Conservation (phyloP, 139 green algal species). For the Coccomyxa sp. region DNA sequence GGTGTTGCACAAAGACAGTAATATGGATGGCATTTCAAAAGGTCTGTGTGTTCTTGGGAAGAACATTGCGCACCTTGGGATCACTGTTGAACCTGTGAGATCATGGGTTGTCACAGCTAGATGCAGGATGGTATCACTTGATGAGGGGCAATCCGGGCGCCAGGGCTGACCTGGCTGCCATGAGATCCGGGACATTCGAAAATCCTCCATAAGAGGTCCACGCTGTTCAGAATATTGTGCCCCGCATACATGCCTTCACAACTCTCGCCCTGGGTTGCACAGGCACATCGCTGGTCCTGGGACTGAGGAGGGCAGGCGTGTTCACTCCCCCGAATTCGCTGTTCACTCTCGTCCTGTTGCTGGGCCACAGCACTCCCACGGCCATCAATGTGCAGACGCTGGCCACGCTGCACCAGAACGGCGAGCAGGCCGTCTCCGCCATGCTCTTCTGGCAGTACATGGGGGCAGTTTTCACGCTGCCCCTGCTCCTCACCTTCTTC, state of each 20-base stretch:
- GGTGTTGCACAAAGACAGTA: not conserved
- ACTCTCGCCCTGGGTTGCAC: not conserved
- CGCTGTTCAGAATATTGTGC: not conserved
- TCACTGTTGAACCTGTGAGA: no score
- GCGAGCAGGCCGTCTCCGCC: slow-evolving; percentile 41
- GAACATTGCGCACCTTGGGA: no score
- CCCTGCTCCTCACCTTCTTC: slow-evolving; percentile 42
- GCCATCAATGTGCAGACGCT: slow-evolving; percentile 53
- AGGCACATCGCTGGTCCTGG: slow-evolving; percentile 8
- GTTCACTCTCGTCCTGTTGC: slow-evolving; percentile 53
- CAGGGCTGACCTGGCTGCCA: not conserved
- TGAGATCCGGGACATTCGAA: not conserved
- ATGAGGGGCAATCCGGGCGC: no score
- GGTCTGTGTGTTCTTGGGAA: not conserved
- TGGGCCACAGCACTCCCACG: slow-evolving; percentile 56
- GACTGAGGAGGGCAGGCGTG: not conserved
- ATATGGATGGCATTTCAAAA: not conserved
- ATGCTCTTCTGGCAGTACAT: slow-evolving; percentile 70
- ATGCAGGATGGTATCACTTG: no score
- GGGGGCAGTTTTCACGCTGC: slow-evolving; percentile 39
- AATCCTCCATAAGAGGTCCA: not conserved
- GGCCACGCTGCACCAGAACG: slow-evolving; percentile 45
- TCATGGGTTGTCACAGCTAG: no score
- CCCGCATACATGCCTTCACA: not conserved
- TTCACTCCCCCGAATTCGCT: slow-evolving; percentile 47